Evolutionary conservation across 1,284 basidiomycete species (phyloP), one percentile per base, ranked within the genome.

Genomic region (Heterobasidion occidentale): DNA sequence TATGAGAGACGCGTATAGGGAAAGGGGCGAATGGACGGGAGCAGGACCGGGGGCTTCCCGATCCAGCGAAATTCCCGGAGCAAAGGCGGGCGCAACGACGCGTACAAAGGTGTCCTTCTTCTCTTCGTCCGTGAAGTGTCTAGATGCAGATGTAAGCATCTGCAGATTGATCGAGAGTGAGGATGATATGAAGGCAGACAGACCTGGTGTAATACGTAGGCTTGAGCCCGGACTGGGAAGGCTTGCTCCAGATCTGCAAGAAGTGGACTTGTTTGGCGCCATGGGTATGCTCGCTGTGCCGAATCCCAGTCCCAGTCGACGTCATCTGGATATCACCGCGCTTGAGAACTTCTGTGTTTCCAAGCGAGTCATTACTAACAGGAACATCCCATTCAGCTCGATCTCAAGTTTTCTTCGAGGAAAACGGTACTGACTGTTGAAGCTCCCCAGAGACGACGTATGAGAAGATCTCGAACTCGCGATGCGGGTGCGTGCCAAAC

Each of bases 271-370:
- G 76, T 48, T 77, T 70, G 3, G 65, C 58, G 36, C 85, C 84
- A 63, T 87, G 70, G 1, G 80, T 73, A 61, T 88, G 80, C 67
- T 92, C 89, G 60, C 92, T 94, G 72, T 94, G 92, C 0, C 83
- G 78, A 61, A 94, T 93, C 3, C 92, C 92, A 0, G 88, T 91
- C 11, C 94, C 94, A 0, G 93, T 86, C 3, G 86, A 90, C 0
- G 94, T 97, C 76, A 96, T 86, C 71, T 98, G 94, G 45, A 98
- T 68, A 64, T 93, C 90, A 1, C 94, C 95, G 12, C 92, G 84
- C 65, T 84, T 85, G 65, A 97, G 83, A 55, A 93, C 76, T 72
- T 98, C 94, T 56, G 80, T 78, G 71, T 97, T 96, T 48, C 88
- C 88, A 87, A 97, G 91, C 1, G 85, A 89, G 72, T 98, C 93